phyloP scores from a whole-genome alignment of 805 yeast species.

The Alloascoidea africana region DNA sequence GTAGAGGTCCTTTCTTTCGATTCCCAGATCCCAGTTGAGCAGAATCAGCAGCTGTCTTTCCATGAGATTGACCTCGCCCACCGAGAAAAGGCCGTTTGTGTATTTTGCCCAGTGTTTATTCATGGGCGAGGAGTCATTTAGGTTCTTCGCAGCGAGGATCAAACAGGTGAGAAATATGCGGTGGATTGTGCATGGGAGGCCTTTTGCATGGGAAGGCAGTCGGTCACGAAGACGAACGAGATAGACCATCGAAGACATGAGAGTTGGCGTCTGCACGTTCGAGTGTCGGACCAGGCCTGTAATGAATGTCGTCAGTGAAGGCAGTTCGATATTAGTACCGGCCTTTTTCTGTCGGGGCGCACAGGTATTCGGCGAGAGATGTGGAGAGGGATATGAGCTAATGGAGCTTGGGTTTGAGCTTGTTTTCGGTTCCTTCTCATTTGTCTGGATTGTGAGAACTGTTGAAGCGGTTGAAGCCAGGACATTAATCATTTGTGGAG shows the following conservation, averaged over 20 bases:
- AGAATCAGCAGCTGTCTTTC: constrained; percentile 77
- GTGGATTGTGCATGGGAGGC: constrained; percentile 83
- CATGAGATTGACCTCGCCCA: constrained; percentile 76
- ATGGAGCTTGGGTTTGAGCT: background rate
- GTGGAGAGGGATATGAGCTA: constrained; percentile 1
- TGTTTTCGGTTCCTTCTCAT: background rate
- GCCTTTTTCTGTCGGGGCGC: no score
- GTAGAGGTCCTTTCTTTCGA: constrained; percentile 56
- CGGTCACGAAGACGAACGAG: constrained; percentile 60
- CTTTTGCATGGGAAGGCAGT: constrained; percentile 78
- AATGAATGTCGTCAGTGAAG: constrained; percentile 50
- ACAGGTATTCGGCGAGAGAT: background rate
- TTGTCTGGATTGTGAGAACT: constrained; percentile 20
- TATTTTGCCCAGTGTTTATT: constrained; percentile 94
- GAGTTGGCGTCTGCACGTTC: constrained; percentile 87
- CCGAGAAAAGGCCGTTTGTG: constrained; percentile 68
- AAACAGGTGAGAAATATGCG: constrained; percentile 82
- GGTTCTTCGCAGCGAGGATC: constrained; percentile 80
- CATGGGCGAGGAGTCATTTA: constrained; percentile 89
- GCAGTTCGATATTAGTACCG: constrained; percentile 13
- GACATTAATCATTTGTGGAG: constrained; percentile 22
- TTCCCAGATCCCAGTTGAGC: constrained; percentile 72
- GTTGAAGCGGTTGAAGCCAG: constrained; percentile 23
- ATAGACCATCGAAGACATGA: constrained; percentile 85
- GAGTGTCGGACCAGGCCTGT: constrained; percentile 59